A percentile compares a stretch with the other conserved stretches of the same genome.
phyloP scores from a whole-genome alignment of 371 early-diverging fungal genomes.

The Mortierella polycephala region DNA sequence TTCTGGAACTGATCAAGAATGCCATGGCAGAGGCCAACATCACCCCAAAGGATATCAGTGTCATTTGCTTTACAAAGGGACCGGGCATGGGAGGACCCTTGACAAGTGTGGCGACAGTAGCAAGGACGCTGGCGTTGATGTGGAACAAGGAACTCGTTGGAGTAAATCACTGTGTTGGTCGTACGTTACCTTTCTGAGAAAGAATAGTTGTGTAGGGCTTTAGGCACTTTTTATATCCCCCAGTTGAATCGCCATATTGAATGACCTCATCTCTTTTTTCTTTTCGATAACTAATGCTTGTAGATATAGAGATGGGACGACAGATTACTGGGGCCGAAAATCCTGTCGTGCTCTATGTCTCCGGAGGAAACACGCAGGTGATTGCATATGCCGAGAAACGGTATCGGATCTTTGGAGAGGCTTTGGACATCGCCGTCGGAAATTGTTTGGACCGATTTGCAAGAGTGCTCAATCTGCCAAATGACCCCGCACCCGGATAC shows the following conservation, averaged over 20 bases:
- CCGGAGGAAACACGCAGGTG: conserved; percentile 99
- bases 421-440: conserved; percentile 99
- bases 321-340: conserved; percentile 96
- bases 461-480: conserved; percentile 91
- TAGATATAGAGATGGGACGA: conserved; percentile 99
- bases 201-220: too few species aligned
- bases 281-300: neutral
- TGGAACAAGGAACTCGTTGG: conserved; percentile 97
- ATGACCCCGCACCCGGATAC: conserved; percentile 98
- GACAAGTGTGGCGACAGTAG: conserved; percentile 92
- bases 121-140: conserved; percentile 92
- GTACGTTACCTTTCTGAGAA: conserved; percentile 56
- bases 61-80: conserved; percentile 98
- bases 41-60: conserved; percentile 83
- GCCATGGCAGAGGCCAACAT: conserved; percentile 87
- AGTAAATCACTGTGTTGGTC: conserved; percentile 99
- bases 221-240: neutral
- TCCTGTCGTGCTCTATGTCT: conserved; percentile 99
- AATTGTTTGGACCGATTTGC: conserved; percentile 99
- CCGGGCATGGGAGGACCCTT: conserved; percentile 99
- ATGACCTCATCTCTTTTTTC: neutral
- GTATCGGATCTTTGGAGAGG: conserved; percentile 99
- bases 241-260: neutral
- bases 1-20: conserved; percentile 81
- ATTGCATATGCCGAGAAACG: conserved; percentile 96